These are phyloP conservation scores for Russula sp. DNA, from an alignment of 768 basidiomycete species.

Conservation along the genomic window DNA sequence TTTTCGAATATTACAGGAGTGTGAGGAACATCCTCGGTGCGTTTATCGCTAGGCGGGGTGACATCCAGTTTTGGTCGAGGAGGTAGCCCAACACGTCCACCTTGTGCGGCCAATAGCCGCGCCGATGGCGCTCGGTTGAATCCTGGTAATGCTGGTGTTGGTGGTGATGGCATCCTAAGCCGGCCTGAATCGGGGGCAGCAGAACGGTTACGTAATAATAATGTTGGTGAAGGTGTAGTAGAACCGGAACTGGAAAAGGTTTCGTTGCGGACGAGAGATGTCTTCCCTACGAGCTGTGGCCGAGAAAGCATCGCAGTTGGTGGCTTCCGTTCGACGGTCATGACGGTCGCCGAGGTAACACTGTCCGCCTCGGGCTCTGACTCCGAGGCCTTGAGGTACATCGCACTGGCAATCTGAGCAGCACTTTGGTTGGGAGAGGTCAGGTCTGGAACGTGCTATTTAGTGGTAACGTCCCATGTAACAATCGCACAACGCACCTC, in stretches of 20 bases:
- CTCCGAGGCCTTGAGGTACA: background rate
- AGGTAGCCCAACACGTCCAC: slow-evolving; percentile 25
- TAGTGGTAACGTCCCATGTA: background rate
- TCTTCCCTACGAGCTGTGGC: background rate
- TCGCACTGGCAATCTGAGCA: background rate
- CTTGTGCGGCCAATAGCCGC: background rate
- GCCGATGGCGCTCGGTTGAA: background rate
- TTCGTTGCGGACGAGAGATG: background rate
- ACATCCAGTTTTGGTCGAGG: slow-evolving; percentile 24
- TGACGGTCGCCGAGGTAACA: slow-evolving; percentile 8
- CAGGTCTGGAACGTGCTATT: slow-evolving; percentile 29
- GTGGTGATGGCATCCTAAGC: background rate
- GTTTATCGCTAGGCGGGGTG: background rate
- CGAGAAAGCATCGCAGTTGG: slow-evolving; percentile 12
- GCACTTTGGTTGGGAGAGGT: slow-evolving; percentile 28
- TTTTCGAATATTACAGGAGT: background rate
- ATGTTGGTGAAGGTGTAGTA: no score
- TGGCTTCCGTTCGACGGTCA: slow-evolving; percentile 17
- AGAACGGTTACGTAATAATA: background rate
- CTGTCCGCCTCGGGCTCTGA: slow-evolving; percentile 11
- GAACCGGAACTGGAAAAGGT: background rate
- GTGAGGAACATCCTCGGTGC: background rate
- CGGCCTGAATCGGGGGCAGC: background rate
- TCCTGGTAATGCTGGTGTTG: background rate
- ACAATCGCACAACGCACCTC: slow-evolving; percentile 31